Evolutionary conservation across 208 protist species (phyloP).

Genomic region (Leishmania guyanensis): DNA sequence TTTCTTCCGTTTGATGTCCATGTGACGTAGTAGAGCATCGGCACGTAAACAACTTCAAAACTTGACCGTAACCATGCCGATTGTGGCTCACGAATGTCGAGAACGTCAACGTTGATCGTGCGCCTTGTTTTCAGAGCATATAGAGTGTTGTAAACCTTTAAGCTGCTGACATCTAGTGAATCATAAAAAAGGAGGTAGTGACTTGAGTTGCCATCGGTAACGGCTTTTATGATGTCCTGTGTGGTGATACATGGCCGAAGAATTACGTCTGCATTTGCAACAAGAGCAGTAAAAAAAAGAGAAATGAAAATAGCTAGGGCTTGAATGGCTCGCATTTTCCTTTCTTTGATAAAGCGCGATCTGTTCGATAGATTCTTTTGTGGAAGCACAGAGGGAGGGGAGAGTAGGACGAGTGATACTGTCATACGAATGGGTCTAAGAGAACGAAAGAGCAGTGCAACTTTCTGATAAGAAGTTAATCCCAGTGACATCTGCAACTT

Average conservation of each 20-base stretch:
- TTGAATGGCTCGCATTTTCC: not conserved
- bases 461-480: not conserved
- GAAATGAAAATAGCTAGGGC: not conserved
- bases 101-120: conserved; percentile 6
- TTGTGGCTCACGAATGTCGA: conserved; percentile 25
- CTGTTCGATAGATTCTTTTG: not conserved
- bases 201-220: conserved; percentile 13
- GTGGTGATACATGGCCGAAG: conserved; percentile 12
- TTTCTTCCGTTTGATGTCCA: conserved; percentile 14
- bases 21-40: conserved; percentile 13
- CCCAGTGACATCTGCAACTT: not conserved
- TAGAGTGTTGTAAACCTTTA: conserved; percentile 35
- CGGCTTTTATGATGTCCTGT: conserved; percentile 4
- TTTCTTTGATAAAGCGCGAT: not conserved
- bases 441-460: not conserved
- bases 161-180: conserved; percentile 32
- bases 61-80: conserved; percentile 23
- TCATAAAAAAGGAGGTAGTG: conserved; percentile 40
- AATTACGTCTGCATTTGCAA: conserved; percentile 12
- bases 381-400: not conserved
- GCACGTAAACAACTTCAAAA: conserved; percentile 26
- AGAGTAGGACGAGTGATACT: not conserved
- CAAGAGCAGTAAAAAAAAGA: not conserved
- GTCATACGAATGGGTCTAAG: not conserved
- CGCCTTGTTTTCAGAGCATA: conserved; percentile 2